Evolutionary conservation across 495 filamentous ascomycete species (phyloP).

Genomic region (Tuber aestivum): DNA sequence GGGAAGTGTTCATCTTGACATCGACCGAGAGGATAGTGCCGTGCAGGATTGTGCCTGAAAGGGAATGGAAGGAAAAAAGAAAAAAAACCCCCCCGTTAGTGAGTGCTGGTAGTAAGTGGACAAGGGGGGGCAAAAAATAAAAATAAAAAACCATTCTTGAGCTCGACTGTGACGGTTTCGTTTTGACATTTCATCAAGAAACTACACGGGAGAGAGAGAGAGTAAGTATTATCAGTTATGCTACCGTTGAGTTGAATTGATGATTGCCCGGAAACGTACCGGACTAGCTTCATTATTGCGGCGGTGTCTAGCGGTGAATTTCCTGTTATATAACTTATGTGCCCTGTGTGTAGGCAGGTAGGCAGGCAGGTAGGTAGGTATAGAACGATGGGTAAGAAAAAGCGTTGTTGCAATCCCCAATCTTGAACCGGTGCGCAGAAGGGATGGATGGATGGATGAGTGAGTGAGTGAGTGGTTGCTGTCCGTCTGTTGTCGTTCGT

Average conservation of each 20-base stretch:
- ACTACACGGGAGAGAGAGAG: slow-evolving; percentile 53
- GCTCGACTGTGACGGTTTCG: slow-evolving; percentile 93
- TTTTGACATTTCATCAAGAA: slow-evolving; percentile 99
- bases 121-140: slow-evolving; percentile 5
- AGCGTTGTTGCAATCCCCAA: background rate
- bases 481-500: background rate
- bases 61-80: no score
- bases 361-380: background rate
- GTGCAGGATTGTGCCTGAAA: slow-evolving; percentile 79
- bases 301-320: background rate
- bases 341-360: background rate
- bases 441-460: background rate
- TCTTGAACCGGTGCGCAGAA: no score
- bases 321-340: background rate
- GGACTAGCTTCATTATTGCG: slow-evolving; percentile 61
- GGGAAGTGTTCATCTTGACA: slow-evolving; percentile 92
- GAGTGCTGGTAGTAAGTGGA: background rate
- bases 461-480: no score
- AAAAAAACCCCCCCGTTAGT: no score
- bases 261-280: slow-evolving; percentile 52
- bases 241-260: no score
- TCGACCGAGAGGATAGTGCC: slow-evolving; percentile 93
- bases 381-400: no score
- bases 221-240: no score
- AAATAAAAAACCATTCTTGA: slow-evolving; percentile 78